Percentiles rank a stretch among this genome's conserved stretches.
phyloP scores from a whole-genome alignment of 768 basidiomycete genomes.

The Clavulina sp. region DNA sequence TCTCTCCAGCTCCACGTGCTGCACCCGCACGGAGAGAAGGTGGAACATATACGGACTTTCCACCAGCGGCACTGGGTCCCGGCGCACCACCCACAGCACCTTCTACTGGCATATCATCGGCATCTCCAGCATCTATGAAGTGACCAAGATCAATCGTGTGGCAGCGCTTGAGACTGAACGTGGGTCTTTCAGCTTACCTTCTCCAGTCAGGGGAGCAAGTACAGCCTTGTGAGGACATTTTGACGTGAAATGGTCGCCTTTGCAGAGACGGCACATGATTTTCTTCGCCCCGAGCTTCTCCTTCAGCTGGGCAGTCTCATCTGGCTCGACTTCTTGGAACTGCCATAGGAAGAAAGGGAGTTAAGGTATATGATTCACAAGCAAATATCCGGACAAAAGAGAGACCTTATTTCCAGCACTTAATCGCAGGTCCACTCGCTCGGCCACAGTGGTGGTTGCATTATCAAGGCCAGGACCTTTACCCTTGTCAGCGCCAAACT shows the following conservation, averaged over 20 bases:
- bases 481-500: conserved; percentile 84
- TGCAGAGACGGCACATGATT: conserved; percentile 83
- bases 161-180: no score
- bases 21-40: conserved; percentile 68
- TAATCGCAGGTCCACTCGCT: conserved; percentile 47
- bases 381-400: conserved; percentile 16
- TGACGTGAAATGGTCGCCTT: conserved; percentile 93
- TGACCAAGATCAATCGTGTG: background rate
- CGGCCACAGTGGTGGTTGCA: conserved; percentile 84
- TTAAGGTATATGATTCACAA: no score
- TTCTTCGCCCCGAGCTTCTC: conserved; percentile 46
- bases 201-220: conserved; percentile 52
- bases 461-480: conserved; percentile 78
- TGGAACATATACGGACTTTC: conserved; percentile 89
- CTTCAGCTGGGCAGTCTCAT: conserved; percentile 49
- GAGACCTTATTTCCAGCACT: conserved; percentile 38
- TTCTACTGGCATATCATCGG: conserved; percentile 25
- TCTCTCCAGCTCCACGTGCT: conserved; percentile 52
- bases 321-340: conserved; percentile 48
- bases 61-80: conserved; percentile 21
- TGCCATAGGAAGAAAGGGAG: conserved; percentile 15
- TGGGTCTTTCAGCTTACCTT: conserved; percentile 7
- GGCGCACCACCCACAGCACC: conserved; percentile 24
- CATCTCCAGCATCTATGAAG: conserved; percentile 2
- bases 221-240: conserved; percentile 98